Conservation (phyloP, 768 basidiomycete species). For the Russula emetica region DNA sequence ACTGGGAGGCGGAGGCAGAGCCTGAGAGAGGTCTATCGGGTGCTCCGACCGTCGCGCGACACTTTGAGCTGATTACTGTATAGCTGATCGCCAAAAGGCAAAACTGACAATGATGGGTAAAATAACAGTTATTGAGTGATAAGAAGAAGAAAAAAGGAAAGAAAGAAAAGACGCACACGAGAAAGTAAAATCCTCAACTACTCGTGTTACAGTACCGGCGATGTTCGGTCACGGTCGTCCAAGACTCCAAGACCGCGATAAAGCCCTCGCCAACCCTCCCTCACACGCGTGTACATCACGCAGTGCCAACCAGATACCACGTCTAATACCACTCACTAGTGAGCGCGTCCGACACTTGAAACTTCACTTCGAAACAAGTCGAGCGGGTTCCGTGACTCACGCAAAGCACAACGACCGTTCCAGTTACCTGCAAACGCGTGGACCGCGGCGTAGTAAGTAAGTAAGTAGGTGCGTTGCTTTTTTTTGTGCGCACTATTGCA, state of each 20-base stretch:
- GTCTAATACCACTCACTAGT: conserved; percentile 57
- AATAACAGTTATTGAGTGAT: background rate
- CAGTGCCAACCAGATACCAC: conserved; percentile 72
- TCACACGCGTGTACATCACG: conserved; percentile 65
- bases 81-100: conserved; percentile 46
- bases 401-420: conserved; percentile 84
- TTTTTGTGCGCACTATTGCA: conserved; percentile 32
- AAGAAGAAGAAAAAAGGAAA: background rate
- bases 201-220: conserved; percentile 90
- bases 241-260: conserved; percentile 72
- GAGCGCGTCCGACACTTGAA: conserved; percentile 77
- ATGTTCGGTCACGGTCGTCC: conserved; percentile 61
- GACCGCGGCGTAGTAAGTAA: too few species aligned
- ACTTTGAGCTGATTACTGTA: conserved; percentile 88
- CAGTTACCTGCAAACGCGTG: conserved; percentile 85
- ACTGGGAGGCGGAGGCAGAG: too few species aligned
- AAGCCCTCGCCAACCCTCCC: conserved; percentile 68
- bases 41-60: conserved; percentile 64
- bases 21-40: conserved; percentile 59
- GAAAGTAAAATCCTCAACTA: conserved; percentile 97
- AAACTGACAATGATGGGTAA: background rate
- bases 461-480: background rate
- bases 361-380: conserved; percentile 94
- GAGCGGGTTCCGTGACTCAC: conserved; percentile 75
- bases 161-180: conserved; percentile 66